A percentile compares a stretch with the other conserved stretches of the same genome.
Conservation (phyloP, 2,329 filamentous ascomycete genomes). For the Neopestalotiopsis clavispora region DNA sequence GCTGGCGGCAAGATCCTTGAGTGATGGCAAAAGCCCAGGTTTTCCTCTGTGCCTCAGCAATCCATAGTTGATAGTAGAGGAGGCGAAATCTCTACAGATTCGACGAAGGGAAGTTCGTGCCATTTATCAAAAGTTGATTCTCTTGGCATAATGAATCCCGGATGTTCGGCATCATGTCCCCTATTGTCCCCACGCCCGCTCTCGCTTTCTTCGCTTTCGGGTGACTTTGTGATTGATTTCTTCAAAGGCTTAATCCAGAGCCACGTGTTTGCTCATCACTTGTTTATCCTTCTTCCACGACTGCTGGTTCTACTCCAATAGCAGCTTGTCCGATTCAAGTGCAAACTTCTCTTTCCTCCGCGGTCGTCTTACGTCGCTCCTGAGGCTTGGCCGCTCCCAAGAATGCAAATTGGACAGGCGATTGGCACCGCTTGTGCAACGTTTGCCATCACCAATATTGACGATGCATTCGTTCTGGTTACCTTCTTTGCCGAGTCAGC, state of each 20-base stretch:
- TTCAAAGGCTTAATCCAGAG: neutral
- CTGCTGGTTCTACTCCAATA: neutral
- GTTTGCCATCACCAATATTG: slow-evolving; percentile 37
- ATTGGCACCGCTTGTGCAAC: slow-evolving; percentile 32
- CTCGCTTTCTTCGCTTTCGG: neutral
- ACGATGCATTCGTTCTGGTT: slow-evolving; percentile 44
- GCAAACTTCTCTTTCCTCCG: neutral
- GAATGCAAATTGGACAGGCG: slow-evolving; percentile 26
- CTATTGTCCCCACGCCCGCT: neutral
- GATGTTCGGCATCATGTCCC: neutral
- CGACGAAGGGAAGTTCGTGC: neutral
- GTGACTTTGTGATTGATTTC: neutral
- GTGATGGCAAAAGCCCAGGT: too few species aligned
- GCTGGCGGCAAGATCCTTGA: too few species aligned
- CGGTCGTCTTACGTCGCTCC: neutral
- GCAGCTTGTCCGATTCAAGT: too few species aligned
- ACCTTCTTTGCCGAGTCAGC: slow-evolving; percentile 41
- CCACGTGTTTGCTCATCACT: neutral
- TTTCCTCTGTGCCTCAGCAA: too few species aligned
- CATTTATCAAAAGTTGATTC: neutral
- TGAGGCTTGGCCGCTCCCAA: fast-evolving
- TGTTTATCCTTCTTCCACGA: neutral
- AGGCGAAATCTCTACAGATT: too few species aligned
- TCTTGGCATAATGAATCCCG: neutral
- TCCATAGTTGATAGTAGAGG: too few species aligned